Evolutionary conservation across 148 eudicot species (phyloP), one percentile per base, ranked within the genome.

Genomic region (Talinum fruticosum): DNA sequence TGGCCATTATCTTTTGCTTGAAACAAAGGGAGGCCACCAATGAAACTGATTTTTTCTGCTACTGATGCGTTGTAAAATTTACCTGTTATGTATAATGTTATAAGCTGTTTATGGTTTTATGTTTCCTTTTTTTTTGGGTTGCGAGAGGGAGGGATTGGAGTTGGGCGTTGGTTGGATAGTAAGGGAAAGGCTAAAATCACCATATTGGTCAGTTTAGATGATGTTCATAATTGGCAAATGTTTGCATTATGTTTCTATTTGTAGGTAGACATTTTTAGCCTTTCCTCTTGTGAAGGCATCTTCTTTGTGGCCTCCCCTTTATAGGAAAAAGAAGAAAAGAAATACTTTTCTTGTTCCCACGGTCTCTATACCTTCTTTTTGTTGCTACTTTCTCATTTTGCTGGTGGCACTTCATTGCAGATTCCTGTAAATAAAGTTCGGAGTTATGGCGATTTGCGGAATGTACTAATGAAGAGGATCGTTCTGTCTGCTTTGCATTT

Each of bases 401-500:
- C 28, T 76, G 71, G 41, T 69, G 49, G 29, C 12, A 61, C 75
- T 66, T 53, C 62, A 70, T 66, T 83, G 85, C 91, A 96, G 99
- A 88, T 96, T 83, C 99, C 99, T 71, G 99, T 96, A 67, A 87
- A 80, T 77, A 96, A 91, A 87, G 98, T 93, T 79, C 85, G 66
- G 80, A 96, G 97, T 29, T 96, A 83, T 80, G 95, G 92, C 18
- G 93, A 89, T 83, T 82, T 96, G 82, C 87, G 98, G 47, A 91
- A 89, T 84, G 97, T 96, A 78, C 87, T 96, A 69, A 96, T 96
- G 99, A 96, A 96, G 92, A 90, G 98, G 79, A 96, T 96, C 83
- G 93, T 96, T 85, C 92, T 96, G 49, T 93, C 98, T 79, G 99
- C 99, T 78, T 85, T 96, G 83, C 99, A 96, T 87, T 96, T 96